Evolutionary conservation across 805 yeast species (phyloP).

Genomic region (Saccharomycopsis olivae): DNA sequence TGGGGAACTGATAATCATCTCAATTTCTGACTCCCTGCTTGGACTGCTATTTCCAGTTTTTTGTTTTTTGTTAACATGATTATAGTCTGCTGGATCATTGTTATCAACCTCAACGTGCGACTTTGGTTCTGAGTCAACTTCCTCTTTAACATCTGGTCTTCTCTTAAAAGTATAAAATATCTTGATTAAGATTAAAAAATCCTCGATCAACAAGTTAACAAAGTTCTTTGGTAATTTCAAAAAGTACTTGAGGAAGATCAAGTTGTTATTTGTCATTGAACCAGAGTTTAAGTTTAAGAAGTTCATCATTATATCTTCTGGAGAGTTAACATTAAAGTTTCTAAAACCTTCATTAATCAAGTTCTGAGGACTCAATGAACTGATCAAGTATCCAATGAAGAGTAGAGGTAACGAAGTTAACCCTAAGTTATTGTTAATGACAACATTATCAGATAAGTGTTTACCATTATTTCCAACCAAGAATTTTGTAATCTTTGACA

Average conservation of each 20-base stretch:
- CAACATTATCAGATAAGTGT: slow-evolving; percentile 17
- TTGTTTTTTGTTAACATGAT: neutral
- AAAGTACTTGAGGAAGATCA: slow-evolving; percentile 21
- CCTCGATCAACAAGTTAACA: slow-evolving; percentile 33
- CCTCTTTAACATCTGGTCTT: neutral
- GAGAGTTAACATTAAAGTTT: slow-evolving; percentile 21
- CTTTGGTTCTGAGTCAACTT: no score
- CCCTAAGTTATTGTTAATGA: slow-evolving; percentile 43
- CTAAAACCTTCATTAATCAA: slow-evolving; percentile 22
- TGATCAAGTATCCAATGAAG: slow-evolving; percentile 24
- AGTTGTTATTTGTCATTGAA: slow-evolving; percentile 13
- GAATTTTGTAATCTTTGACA: slow-evolving; percentile 18
- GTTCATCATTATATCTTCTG: slow-evolving; percentile 14
- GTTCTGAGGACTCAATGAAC: slow-evolving; percentile 19
- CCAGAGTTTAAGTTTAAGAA: slow-evolving; percentile 16
- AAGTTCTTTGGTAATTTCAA: slow-evolving; percentile 27
- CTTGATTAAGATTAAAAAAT: slow-evolving; percentile 35
- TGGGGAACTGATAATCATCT: slow-evolving; percentile 12
- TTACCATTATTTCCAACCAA: slow-evolving; percentile 21
- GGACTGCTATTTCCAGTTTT: neutral
- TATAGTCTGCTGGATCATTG: neutral
- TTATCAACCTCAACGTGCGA: no score
- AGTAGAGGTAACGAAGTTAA: slow-evolving; percentile 40
- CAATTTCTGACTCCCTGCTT: slow-evolving; percentile 16
- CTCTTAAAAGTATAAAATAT: slow-evolving; percentile 28